Conservation (phyloP, 1,284 basidiomycete species). For the Cutaneotrichosporon dermatis region DNA sequence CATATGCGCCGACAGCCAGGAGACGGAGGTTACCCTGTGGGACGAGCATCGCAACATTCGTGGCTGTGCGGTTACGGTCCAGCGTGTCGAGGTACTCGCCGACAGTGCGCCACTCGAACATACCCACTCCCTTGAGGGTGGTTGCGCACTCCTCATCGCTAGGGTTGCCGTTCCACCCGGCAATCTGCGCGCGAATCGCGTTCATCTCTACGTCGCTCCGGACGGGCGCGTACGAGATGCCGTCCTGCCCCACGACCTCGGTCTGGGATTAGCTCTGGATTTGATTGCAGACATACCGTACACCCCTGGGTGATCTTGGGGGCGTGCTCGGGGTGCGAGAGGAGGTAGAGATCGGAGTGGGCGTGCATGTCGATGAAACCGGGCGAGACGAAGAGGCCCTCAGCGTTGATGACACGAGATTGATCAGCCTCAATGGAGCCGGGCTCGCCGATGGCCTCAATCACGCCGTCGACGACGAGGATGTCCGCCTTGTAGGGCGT, state of each 20-base stretch:
- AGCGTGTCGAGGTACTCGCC: slow-evolving; percentile 40
- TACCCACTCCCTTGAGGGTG: slow-evolving; percentile 22
- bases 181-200: slow-evolving; percentile 42
- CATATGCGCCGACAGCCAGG: slow-evolving; percentile 39
- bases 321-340: slow-evolving; percentile 40
- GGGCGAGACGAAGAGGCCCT: slow-evolving; percentile 34
- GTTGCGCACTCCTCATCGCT: slow-evolving; percentile 29
- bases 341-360: slow-evolving; percentile 44
- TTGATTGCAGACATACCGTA: slow-evolving; percentile 28
- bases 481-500: slow-evolving; percentile 35
- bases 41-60: slow-evolving; percentile 45
- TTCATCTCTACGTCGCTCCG: slow-evolving; percentile 17
- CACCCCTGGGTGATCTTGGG: slow-evolving; percentile 46
- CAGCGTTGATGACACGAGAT: slow-evolving; percentile 23
- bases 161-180: slow-evolving; percentile 48
- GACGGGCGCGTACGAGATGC: slow-evolving; percentile 44
- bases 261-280: slow-evolving; percentile 20
- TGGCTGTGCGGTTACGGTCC: slow-evolving; percentile 36
- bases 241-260: slow-evolving; percentile 48
- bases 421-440: neutral
- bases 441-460: slow-evolving; percentile 18
- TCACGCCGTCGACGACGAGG: slow-evolving; percentile 28
- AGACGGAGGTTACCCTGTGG: slow-evolving; percentile 47
- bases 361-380: slow-evolving; percentile 50
- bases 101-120: slow-evolving; percentile 40